phyloP scores from a whole-genome alignment of 768 basidiomycete species.

The Kwoniella bestiolae region DNA sequence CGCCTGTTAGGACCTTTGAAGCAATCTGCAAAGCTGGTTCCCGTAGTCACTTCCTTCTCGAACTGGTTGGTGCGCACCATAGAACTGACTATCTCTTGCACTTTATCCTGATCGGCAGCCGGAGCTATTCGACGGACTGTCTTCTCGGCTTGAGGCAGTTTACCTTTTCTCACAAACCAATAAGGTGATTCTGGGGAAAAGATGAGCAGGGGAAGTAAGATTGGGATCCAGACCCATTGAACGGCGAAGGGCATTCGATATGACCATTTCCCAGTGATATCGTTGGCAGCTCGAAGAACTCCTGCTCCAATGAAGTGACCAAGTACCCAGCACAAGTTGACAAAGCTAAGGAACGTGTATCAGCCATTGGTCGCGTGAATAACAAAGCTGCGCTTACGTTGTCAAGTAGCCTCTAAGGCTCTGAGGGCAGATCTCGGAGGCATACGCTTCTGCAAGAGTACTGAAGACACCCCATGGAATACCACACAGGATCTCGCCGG shows the following conservation, averaged over 20 bases:
- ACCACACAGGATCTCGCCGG: constrained; percentile 43
- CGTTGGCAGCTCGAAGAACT: constrained; percentile 25
- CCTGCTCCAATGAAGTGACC: constrained; percentile 48
- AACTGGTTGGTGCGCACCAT: constrained; percentile 48
- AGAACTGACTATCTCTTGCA: constrained; percentile 28
- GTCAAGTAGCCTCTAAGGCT: constrained; percentile 47
- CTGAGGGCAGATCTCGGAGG: constrained; percentile 47
- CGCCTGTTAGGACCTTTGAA: constrained; percentile 43
- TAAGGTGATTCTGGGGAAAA: constrained; percentile 46
- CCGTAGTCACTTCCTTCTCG: constrained; percentile 32
- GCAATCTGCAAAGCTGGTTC: constrained; percentile 42
- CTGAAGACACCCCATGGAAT: constrained; percentile 44
- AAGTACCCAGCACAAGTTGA: constrained; percentile 53
- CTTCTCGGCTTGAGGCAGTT: constrained; percentile 32
- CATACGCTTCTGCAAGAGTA: constrained; percentile 49
- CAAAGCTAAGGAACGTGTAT: constrained; percentile 32
- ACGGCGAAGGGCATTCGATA: constrained; percentile 34
- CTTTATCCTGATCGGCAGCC: constrained; percentile 10
- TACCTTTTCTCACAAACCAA: constrained; percentile 37
- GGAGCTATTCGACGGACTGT: constrained; percentile 23
- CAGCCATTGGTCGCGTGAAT: constrained; percentile 21
- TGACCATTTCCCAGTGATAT: constrained; percentile 19
- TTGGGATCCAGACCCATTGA: constrained; percentile 46
- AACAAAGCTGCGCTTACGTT: constrained; percentile 32
- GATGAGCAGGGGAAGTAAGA: constrained; percentile 28